These are phyloP conservation scores for Penicillium sp. DNA, from an alignment of 2,329 filamentous ascomycete genomes.

Conservation along the genomic window DNA sequence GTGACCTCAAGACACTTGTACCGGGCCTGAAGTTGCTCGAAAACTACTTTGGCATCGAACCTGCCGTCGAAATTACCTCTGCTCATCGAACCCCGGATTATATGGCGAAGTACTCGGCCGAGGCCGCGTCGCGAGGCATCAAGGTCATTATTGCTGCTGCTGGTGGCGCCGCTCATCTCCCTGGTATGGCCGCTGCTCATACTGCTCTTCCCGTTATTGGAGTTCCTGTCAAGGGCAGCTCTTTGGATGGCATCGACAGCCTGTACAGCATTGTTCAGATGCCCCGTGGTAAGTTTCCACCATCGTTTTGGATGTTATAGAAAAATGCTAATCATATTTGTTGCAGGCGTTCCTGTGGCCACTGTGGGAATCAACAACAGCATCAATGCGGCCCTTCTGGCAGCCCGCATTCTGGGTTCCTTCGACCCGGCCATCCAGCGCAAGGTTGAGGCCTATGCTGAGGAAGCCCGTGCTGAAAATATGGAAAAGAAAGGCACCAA, in stretches of 20 bases:
- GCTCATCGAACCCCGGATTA: conserved; percentile 70
- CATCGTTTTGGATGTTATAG: not conserved
- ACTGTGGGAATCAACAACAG: conserved; percentile 82
- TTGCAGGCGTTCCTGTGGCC: conserved; percentile 69
- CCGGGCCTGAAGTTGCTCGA: conserved; percentile 50
- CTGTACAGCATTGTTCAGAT: conserved; percentile 77
- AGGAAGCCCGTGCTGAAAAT: conserved; percentile 46
- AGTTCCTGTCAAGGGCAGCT: conserved; percentile 74
- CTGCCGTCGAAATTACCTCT: conserved; percentile 52
- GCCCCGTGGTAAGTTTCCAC: conserved; percentile 58
- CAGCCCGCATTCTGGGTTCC: conserved; percentile 68
- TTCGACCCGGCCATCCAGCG: conserved; percentile 45
- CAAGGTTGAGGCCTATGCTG: conserved; percentile 49
- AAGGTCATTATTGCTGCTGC: conserved; percentile 77
- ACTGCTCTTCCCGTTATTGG: conserved; percentile 76
- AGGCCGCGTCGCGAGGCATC: conserved; percentile 66
- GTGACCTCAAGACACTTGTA: conserved; percentile 50
- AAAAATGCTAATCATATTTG: conserved; percentile 21
- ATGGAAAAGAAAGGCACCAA: conserved; percentile 48
- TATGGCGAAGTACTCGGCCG: conserved; percentile 70
- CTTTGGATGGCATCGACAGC: conserved; percentile 72
- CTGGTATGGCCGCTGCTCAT: conserved; percentile 75
- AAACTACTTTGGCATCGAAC: conserved; percentile 49
- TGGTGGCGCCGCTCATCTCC: conserved; percentile 73
- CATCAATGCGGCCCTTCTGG: conserved; percentile 75